phyloP scores from a whole-genome alignment of 768 basidiomycete genomes.

The Pleurotus cornucopiae region DNA sequence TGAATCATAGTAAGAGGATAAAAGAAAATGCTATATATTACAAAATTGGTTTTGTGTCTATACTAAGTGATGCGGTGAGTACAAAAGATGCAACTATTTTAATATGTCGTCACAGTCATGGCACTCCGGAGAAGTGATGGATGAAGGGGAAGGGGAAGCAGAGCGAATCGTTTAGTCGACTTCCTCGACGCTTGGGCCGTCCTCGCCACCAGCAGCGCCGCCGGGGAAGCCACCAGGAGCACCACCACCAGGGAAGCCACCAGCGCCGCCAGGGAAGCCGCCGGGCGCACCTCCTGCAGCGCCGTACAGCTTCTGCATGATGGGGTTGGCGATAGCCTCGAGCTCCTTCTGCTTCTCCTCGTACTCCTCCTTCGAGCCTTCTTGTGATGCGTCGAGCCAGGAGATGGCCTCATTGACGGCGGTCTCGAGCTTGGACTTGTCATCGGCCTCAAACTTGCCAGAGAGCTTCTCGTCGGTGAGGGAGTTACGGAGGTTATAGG shows the following conservation, averaged over 20 bases:
- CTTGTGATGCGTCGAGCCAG: conserved; percentile 85
- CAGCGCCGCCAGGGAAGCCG: conserved; percentile 45
- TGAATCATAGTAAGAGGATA: background rate
- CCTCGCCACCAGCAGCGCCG: conserved; percentile 1
- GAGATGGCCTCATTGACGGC: conserved; percentile 80
- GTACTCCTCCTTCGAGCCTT: conserved; percentile 93
- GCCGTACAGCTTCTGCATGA: conserved; percentile 74
- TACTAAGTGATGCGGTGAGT: background rate
- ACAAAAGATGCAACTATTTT: conserved; percentile 5
- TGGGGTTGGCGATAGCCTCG: conserved; percentile 73
- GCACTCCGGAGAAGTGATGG: background rate
- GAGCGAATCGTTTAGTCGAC: conserved; percentile 5
- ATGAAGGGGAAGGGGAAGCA: background rate
- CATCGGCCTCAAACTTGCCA: conserved; percentile 80
- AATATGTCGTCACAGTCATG: background rate
- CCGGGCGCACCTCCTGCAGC: conserved; percentile 37
- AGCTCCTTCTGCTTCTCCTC: conserved; percentile 91
- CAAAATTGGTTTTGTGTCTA: background rate
- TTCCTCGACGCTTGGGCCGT: conserved; percentile 10
- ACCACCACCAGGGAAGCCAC: conserved; percentile 26
- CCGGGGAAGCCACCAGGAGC: conserved; percentile 57
- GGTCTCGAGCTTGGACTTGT: conserved; percentile 80
- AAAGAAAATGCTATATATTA: conserved; percentile 9
- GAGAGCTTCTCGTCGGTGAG: conserved; percentile 81
- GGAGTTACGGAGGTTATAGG: conserved; percentile 94